A percentile compares a stretch with the other conserved stretches of the same genome.
These are phyloP conservation scores for Tremella fuciformis DNA, from an alignment of 768 basidiomycete genomes.

Conservation along the genomic window DNA sequence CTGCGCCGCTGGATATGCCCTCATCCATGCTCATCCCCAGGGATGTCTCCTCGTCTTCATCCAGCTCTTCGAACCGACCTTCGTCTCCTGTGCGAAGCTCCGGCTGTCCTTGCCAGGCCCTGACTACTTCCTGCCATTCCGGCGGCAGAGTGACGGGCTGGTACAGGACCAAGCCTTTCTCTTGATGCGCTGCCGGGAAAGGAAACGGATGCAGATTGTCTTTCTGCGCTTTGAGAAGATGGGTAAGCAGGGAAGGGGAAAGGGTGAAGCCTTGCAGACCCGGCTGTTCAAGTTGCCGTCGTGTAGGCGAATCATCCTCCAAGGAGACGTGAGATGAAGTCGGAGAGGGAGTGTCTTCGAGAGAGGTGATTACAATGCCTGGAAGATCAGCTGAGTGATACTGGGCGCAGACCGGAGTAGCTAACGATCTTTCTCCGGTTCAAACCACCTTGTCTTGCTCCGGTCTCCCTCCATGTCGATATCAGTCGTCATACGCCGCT, in stretches of 20 bases:
- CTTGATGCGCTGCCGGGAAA: background rate
- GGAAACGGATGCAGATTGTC: conserved; percentile 10
- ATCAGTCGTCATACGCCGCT: conserved; percentile 23
- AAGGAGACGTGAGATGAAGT: conserved; percentile 31
- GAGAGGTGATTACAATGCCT: conserved; percentile 43
- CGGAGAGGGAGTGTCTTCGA: conserved; percentile 18
- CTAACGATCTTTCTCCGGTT: conserved; percentile 47
- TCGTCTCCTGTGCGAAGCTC: conserved; percentile 12
- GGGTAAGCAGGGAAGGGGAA: conserved; percentile 36
- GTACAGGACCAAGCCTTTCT: conserved; percentile 33
- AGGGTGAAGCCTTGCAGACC: conserved; percentile 41
- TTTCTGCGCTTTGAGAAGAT: conserved; percentile 32
- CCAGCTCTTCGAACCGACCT: conserved; percentile 28
- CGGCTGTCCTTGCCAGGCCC: conserved; percentile 26
- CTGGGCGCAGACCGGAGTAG: background rate
- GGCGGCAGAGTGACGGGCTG: conserved; percentile 21
- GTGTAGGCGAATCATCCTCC: background rate
- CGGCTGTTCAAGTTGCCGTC: conserved; percentile 29
- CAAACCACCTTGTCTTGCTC: conserved; percentile 31
- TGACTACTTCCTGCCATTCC: conserved; percentile 25
- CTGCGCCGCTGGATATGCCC: no score
- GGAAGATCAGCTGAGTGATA: background rate
- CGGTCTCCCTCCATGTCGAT: conserved; percentile 28
- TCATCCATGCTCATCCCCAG: background rate
- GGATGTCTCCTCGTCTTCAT: conserved; percentile 28